A percentile compares a stretch with the other conserved stretches of the same genome.
Evolutionary conservation across 139 green algal genomes (phyloP).

Genomic region (Tetraselmis chui): DNA sequence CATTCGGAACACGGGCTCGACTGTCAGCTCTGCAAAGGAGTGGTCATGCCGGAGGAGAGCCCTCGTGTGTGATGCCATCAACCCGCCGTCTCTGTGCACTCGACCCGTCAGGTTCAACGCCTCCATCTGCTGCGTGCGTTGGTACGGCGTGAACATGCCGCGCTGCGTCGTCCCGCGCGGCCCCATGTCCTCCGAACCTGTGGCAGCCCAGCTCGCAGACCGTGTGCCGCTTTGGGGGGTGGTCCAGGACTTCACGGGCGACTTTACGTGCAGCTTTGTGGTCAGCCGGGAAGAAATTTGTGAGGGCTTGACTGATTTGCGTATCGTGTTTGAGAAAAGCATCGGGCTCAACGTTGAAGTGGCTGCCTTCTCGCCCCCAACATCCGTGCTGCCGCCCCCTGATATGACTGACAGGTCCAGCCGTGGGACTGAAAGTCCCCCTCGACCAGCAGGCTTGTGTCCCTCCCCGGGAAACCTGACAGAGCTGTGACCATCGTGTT

Average conservation of each 20-base stretch:
- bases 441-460: no score
- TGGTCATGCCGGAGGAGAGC: neutral
- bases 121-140: neutral
- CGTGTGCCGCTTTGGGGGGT: neutral
- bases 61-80: neutral
- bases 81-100: neutral
- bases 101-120: neutral
- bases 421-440: neutral
- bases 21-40: neutral
- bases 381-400: neutral
- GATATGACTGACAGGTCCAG: neutral
- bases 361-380: no score
- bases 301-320: neutral
- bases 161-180: neutral
- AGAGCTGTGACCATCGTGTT: no score
- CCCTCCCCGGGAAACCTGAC: no score
- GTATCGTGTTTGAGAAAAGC: neutral
- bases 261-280: neutral
- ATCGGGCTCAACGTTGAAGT: no score
- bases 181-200: neutral
- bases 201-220: neutral
- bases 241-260: neutral
- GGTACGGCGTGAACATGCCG: neutral
- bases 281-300: neutral
- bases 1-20: neutral